Percentiles rank a stretch among this genome's conserved stretches.
Conservation (phyloP, 2,329 filamentous ascomycete species). For the Fusarium floridanum region DNA sequence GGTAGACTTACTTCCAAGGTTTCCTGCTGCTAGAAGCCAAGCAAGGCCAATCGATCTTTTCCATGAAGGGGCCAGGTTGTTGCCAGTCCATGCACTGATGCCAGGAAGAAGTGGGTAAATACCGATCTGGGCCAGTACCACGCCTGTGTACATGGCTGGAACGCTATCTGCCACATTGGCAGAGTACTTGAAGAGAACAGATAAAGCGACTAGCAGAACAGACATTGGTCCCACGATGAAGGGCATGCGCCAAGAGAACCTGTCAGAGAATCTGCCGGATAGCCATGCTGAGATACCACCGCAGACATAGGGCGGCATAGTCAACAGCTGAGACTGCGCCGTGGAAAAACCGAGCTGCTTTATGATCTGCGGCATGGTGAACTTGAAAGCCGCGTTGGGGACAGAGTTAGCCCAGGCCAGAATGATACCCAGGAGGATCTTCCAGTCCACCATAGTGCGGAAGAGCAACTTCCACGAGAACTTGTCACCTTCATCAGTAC, state of each 20-base stretch:
- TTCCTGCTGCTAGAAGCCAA: conserved; percentile 38
- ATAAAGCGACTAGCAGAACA: conserved; percentile 48
- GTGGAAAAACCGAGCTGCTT: conserved; percentile 55
- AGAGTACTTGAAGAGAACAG: conserved; percentile 51
- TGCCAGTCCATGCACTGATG: conserved; percentile 40
- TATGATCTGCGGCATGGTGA: conserved; percentile 54
- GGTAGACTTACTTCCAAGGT: conserved; percentile 37
- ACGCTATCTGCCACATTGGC: conserved; percentile 55
- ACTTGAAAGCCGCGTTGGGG: conserved; percentile 42
- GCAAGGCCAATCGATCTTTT: conserved; percentile 45
- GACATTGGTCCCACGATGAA: conserved; percentile 52
- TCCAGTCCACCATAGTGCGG: conserved; percentile 56
- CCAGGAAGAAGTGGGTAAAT: conserved; percentile 51
- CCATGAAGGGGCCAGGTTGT: conserved; percentile 42
- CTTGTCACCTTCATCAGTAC: conserved; percentile 42
- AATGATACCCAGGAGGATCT: conserved; percentile 51
- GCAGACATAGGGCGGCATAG: conserved; percentile 53
- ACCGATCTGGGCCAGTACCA: conserved; percentile 35
- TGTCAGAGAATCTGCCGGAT: conserved; percentile 50
- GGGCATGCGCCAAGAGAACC: conserved; percentile 54
- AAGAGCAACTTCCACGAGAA: conserved; percentile 45
- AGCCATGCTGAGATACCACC: conserved; percentile 47
- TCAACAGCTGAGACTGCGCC: conserved; percentile 43
- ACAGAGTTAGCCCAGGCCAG: conserved; percentile 50
- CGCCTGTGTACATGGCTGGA: conserved; percentile 25